Percentiles rank a stretch among this genome's conserved stretches.
phyloP scores from a whole-genome alignment of 495 filamentous ascomycete genomes.

The Pseudomonodictys pantanalensis region DNA sequence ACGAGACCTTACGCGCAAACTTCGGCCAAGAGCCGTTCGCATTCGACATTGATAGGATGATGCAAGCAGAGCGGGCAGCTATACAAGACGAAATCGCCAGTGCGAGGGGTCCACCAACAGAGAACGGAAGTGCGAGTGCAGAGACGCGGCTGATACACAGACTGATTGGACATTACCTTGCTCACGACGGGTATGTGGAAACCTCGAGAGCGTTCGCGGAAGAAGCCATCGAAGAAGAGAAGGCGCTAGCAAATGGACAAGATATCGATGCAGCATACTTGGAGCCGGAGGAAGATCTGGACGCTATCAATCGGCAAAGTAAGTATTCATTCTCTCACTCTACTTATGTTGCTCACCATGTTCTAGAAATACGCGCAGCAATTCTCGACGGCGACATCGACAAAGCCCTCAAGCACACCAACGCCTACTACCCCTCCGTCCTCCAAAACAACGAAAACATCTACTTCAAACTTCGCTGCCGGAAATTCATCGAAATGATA shows the following conservation, averaged over 20 bases:
- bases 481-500: slow-evolving; percentile 97
- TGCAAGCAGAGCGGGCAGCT: slow-evolving; percentile 46
- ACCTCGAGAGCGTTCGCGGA: slow-evolving; percentile 84
- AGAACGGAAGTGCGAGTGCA: slow-evolving; percentile 37
- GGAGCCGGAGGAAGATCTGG: slow-evolving; percentile 79
- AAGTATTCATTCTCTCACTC: slow-evolving; percentile 36
- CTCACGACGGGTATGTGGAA: slow-evolving; percentile 96
- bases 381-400: slow-evolving; percentile 95
- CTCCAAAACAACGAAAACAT: slow-evolving; percentile 82
- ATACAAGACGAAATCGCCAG: slow-evolving; percentile 22
- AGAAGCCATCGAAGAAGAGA: slow-evolving; percentile 66
- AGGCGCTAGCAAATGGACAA: slow-evolving; percentile 57
- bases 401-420: slow-evolving; percentile 76
- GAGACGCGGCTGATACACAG: slow-evolving; percentile 80
- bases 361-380: slow-evolving; percentile 74
- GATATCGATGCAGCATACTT: slow-evolving; percentile 54
- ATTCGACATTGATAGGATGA: slow-evolving; percentile 87
- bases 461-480: slow-evolving; percentile 83
- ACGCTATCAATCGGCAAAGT: slow-evolving; percentile 87
- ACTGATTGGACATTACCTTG: slow-evolving; percentile 81
- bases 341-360: neutral
- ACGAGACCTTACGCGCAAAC: slow-evolving; percentile 80
- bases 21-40: slow-evolving; percentile 89
- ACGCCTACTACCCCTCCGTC: slow-evolving; percentile 74
- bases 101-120: neutral